These are phyloP conservation scores for Lipomyces spencermartinsiae DNA, from an alignment of 805 yeast genomes.

Conservation along the genomic window DNA sequence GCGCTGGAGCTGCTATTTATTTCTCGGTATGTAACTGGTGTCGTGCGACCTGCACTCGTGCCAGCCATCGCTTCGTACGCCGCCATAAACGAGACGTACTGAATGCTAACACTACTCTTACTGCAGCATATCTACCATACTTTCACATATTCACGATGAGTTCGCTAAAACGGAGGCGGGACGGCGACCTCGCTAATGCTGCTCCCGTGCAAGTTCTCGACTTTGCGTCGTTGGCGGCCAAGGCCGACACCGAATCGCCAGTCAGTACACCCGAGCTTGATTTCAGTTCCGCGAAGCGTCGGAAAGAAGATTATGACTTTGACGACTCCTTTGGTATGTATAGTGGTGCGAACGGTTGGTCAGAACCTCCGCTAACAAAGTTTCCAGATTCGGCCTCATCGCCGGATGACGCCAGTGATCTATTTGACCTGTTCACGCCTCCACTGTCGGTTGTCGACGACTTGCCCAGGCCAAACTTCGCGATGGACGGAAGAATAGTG, in stretches of 20 bases:
- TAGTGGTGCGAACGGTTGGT: not conserved
- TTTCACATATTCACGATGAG: not conserved
- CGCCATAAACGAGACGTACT: not conserved
- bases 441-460: slow-evolving; percentile 21
- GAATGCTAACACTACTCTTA: not conserved
- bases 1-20: not conserved
- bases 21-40: not conserved
- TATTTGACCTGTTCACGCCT: slow-evolving; percentile 29
- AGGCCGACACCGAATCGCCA: slow-evolving; percentile 6
- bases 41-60: not conserved
- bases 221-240: not conserved
- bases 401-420: slow-evolving; percentile 29
- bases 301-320: slow-evolving; percentile 14
- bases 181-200: not conserved
- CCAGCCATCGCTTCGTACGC: not conserved
- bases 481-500: slow-evolving; percentile 18
- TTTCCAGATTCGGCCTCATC: slow-evolving; percentile 17
- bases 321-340: slow-evolving; percentile 9
- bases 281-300: slow-evolving; percentile 22
- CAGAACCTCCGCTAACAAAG: not conserved
- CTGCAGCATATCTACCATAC: not conserved
- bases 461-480: slow-evolving; percentile 12
- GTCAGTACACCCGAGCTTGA: slow-evolving; percentile 15
- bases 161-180: not conserved
- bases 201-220: not conserved